Evolutionary conservation across 2,329 filamentous ascomycete species (phyloP).

Genomic region (Chaetomium globosum): DNA sequence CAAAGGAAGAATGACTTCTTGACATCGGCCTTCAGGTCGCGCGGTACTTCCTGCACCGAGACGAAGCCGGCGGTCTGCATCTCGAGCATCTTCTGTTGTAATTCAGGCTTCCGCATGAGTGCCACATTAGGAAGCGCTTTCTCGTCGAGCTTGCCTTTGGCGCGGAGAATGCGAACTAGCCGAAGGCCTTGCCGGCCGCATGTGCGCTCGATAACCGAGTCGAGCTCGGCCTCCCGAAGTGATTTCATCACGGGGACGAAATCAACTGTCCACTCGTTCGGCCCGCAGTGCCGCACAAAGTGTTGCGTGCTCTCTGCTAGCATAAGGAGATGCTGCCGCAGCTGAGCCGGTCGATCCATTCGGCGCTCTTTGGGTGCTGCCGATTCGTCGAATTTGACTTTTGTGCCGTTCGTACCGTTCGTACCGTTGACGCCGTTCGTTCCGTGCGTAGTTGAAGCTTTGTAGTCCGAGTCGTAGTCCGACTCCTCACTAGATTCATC

Average conservation of each 20-base stretch:
- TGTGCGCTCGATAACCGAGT: constrained; percentile 75
- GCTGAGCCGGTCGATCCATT: constrained; percentile 50
- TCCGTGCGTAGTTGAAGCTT: constrained; percentile 28
- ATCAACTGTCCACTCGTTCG: constrained; percentile 80
- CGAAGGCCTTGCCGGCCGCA: constrained; percentile 78
- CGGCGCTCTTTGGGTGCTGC: constrained; percentile 49
- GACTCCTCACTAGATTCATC: constrained; percentile 44
- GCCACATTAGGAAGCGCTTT: constrained; percentile 80
- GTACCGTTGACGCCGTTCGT: constrained; percentile 38
- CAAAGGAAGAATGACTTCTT: constrained; percentile 87
- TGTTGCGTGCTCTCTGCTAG: constrained; percentile 69
- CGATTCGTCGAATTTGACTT: constrained; percentile 57
- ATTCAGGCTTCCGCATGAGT: constrained; percentile 81
- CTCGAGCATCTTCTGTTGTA: constrained; percentile 79
- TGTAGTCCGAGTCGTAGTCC: constrained; percentile 41
- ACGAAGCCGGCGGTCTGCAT: constrained; percentile 86
- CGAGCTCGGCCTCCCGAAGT: constrained; percentile 76
- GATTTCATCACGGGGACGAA: constrained; percentile 72
- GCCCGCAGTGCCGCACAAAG: constrained; percentile 70
- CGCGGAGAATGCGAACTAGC: constrained; percentile 79
- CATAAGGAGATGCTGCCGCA: constrained; percentile 73
- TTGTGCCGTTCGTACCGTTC: constrained; percentile 42
- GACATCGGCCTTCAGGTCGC: constrained; percentile 76
- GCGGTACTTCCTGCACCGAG: constrained; percentile 91
- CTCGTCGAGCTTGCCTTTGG: constrained; percentile 93